Base-by-base conservation (phyloP, 371 early-diverging fungal species). In the Thermomucor indicae-seudaticae region DNA sequence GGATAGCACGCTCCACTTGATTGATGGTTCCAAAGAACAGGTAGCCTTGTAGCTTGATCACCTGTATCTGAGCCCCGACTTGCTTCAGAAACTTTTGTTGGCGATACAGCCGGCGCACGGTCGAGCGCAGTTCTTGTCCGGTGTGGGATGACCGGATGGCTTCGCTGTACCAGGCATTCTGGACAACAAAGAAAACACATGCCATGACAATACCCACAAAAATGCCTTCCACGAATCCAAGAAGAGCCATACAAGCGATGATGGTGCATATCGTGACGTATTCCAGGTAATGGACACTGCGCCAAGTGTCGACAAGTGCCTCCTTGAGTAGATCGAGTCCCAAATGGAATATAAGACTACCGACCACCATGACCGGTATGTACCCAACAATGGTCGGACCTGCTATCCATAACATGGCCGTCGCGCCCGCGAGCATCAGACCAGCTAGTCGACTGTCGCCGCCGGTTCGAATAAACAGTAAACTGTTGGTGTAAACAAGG, bases 211-310 rank as follows among this genome's bases (percentile, higher is more conserved):
- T 88, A 12, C 98, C 98, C 14, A 94, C 72, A 44, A 95, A 75
- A 49, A 96, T 92, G 23, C 96, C 96, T 57, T 96, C 94, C 11
- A 93, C 93, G 63, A 97, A 97, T 4, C 96, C 96, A 30, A 93
- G 68, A 12, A 65, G 62, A 0, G 89, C 91, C 95, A 95, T 95
- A 39, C 85, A 79, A 7, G 85, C 58, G 17, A 94, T 84, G 49
- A 95, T 94, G n/a, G 76, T 62, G 17, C 84, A 59, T 20, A 96
- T 94, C 4, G 94, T 96, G 23, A 83, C 60, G 55, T 96, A 97
- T 62, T 97, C 98, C 17, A 92, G 69, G 24, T 68, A 76, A 40
- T 90, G 86, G 1, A 96, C 93, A 5, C 84, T 75, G n/a, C 80
- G 73, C 77, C 85, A 81, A 0, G 96, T 92, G 62, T 97, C 96